Evolutionary conservation across 2,329 filamentous ascomycete genomes (phyloP), one percentile per base, ranked within the genome.

Genomic region (Stachybotrys elegans): DNA sequence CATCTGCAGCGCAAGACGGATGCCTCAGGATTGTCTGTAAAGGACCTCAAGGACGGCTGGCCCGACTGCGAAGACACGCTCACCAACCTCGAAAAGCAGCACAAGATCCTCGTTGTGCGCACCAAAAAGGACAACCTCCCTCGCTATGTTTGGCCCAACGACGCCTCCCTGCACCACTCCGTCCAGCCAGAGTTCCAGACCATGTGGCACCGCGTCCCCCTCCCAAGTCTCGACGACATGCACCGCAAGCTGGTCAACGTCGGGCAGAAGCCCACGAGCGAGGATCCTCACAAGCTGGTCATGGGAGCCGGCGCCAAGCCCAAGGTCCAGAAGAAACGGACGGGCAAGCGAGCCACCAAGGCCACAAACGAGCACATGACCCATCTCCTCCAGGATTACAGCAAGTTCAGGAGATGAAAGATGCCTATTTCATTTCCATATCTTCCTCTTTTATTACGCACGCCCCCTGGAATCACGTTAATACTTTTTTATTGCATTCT

Each of bases 21-120:
- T 47, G 87, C 88, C 2, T 82, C 85, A 51, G 89, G 88, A 12
- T 79, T 97, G 43, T 77, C 76, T 29, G 88, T 97, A 50, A 90
- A 89, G 63, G 90, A 96, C 57, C 78, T 98, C 49, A 95, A 95
- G 67, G 93, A 98, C 62, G 93, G 93, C 50, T 98, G 93, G 93
- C 83, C 85, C 20, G 84, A 85, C 56, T 94, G 89, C 58, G 83
- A 91, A 48, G 79, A 84, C 17, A 79, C 86, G 9, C 86, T 98
- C 61, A 79, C 86, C 50, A 74, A 79, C 53, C 76, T 98, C 42
- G 92, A 96, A 70, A 68, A 68, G 32, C 79, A 87, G 61, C 84
- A 91, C 58, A 84, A 85, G 63, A 75, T 97, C 37, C 75, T 97
- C 27, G 88, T 96, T 6, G 86, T 88, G 19, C 81, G 91, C 48